Evolutionary conservation across 2,329 filamentous ascomycete genomes (phyloP).

Genomic region (Xylariaceae sp.): DNA sequence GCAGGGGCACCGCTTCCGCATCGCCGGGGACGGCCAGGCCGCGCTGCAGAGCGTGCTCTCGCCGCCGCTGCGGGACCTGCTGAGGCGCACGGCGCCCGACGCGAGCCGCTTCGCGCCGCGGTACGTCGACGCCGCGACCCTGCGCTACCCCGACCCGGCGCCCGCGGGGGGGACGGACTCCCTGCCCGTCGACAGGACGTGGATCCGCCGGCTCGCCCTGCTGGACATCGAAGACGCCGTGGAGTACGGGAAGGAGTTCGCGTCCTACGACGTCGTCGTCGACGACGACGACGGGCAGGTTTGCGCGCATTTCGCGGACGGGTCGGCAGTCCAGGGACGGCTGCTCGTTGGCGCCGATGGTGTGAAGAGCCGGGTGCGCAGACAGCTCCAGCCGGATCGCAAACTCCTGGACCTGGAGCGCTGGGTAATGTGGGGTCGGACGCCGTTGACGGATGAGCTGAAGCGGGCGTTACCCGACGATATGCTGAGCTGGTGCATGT

Average conservation of each 20-base stretch:
- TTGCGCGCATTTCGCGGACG: conserved; percentile 22
- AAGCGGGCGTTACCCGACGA: conserved; percentile 14
- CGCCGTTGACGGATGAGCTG: conserved; percentile 20
- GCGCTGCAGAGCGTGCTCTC: conserved; percentile 23
- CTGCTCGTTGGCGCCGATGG: conserved; percentile 29
- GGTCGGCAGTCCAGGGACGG: conserved; percentile 18
- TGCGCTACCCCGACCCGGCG: conserved; percentile 16
- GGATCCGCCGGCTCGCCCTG: conserved; percentile 24
- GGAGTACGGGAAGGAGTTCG: conserved; percentile 27
- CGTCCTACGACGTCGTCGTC: conserved; percentile 17
- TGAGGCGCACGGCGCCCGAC: conserved; percentile 18
- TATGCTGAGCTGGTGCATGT: conserved; percentile 28
- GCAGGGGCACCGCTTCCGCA: conserved; percentile 28
- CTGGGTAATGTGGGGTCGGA: conserved; percentile 29
- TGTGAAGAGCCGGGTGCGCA: conserved; percentile 25
- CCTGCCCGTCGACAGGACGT: conserved; percentile 26
- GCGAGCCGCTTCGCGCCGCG: conserved; percentile 18
- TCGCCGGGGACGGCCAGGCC: conserved; percentile 20
- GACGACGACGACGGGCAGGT: conserved; percentile 10
- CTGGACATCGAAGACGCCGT: conserved; percentile 23
- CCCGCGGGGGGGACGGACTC: conserved; percentile 5
- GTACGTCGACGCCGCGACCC: conserved; percentile 22
- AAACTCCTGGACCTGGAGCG: conserved; percentile 26
- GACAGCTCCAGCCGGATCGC: conserved; percentile 25
- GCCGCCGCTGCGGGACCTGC: conserved; percentile 14